Conservation (phyloP, 495 filamentous ascomycete species). For the Xylaria sp. region DNA sequence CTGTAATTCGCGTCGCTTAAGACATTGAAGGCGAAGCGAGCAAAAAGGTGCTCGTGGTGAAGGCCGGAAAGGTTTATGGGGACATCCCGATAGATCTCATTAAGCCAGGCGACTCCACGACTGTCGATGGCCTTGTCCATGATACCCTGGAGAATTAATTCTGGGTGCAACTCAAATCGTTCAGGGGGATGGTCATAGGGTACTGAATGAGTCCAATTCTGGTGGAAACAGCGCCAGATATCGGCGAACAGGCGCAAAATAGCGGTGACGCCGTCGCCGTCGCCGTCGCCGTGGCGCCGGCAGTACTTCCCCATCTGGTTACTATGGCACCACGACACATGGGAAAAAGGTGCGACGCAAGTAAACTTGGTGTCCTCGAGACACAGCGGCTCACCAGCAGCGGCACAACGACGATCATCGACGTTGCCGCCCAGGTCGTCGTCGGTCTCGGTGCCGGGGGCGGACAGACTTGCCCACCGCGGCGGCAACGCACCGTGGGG, state of each 20-base stretch:
- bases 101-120: background rate
- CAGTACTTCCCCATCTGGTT: constrained; percentile 5
- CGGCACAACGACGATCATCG: background rate
- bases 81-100: background rate
- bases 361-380: background rate
- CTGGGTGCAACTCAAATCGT: background rate
- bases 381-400: background rate
- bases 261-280: background rate
- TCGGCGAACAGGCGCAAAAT: background rate
- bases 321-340: background rate
- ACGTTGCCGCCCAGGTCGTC: background rate
- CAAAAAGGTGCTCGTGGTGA: constrained; percentile 35
- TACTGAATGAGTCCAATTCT: background rate
- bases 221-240: background rate
- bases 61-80: background rate
- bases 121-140: background rate
- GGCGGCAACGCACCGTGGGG: constrained; percentile 25
- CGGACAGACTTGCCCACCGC: constrained; percentile 7
- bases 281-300: background rate
- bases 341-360: background rate
- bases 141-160: background rate
- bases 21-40: constrained; percentile 42
- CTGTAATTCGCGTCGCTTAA: constrained; percentile 34
- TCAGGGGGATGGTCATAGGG: background rate
- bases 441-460: background rate